phyloP scores from a whole-genome alignment of 148 eudicot genomes.

The Selenicereus undatus region DNA sequence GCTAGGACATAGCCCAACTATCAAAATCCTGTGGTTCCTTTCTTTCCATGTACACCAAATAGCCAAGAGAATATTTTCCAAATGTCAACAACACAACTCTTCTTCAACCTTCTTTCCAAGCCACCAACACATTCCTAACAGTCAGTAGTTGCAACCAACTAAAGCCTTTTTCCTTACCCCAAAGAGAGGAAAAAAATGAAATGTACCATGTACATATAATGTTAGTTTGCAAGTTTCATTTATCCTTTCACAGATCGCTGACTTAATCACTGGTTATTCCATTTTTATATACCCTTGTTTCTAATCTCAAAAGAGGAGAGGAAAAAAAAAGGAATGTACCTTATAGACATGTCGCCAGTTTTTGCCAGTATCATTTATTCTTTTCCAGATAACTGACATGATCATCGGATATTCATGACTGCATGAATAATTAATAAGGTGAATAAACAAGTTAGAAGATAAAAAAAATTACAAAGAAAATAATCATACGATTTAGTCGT shows the following conservation, averaged over 20 bases:
- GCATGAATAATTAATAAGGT: conserved; percentile 24
- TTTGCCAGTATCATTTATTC: conserved; percentile 86
- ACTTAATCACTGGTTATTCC: conserved; percentile 90
- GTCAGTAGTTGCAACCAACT: no score
- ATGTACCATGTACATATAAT: conserved; percentile 49
- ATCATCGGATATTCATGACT: conserved; percentile 96
- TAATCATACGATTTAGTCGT: background rate
- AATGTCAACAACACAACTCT: no score
- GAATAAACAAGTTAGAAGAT: conserved; percentile 1
- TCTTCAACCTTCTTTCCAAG: no score
- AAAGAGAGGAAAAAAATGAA: background rate
- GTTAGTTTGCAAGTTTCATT: conserved; percentile 95
- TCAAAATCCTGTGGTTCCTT: no score
- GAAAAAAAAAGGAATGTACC: conserved; percentile 11
- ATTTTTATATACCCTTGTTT: no score
- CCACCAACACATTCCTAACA: no score
- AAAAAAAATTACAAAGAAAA: background rate
- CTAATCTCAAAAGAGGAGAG: background rate
- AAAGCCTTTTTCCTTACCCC: background rate
- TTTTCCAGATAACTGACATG: conserved; percentile 88
- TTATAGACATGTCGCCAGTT: conserved; percentile 86
- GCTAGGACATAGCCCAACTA: no score
- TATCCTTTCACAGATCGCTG: conserved; percentile 15
- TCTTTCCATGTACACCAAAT: no score
- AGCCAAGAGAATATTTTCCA: no score